Base-by-base conservation (phyloP, 2,329 filamentous ascomycete species). In the Botrytis fabae region DNA sequence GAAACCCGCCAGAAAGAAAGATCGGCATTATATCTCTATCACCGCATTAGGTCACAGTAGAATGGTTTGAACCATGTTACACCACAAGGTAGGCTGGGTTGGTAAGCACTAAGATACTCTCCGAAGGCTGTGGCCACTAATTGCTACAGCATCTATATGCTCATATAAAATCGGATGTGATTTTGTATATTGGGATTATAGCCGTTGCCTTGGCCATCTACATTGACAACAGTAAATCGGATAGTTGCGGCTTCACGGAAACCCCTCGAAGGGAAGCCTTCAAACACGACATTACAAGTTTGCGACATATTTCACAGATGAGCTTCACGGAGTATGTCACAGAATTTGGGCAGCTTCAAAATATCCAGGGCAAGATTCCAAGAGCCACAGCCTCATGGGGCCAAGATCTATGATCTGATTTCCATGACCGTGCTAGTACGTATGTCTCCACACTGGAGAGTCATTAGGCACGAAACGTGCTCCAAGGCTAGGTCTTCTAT, bases 21-120 rank as follows among this genome's bases (percentile, higher is more conserved):
- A 72, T 72, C 51, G 62, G 63, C 51, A 69, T 22, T 44, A 70
- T 70, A 54, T 70, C 40, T 46, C 28, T 32, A 68, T 72, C 61
- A 69, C 70, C 70, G 48, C 25, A 68, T 60, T 38, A 28, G 38
- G 63, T 60, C 70, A 71, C 70, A 42, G 61, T 60, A 32, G 18
- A 42, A 32, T 68, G 40, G 35, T 32, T 42, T 69, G 48, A 68
- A 54, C 64, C 46, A 68, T 48, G 48, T 69, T 32, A 69, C 65
- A 69, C 65, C 22, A 42, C 48, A 51, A 57, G 38, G 25, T 42
- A 68, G n/a, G 48, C 48, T 68, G 9, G 25, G 35, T 57, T 28
- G 35, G 35, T 42, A 40, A 25, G 18, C 32, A 40, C 64, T 22
- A 68, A 68, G n/a, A 68, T 42, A 32, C 40, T 25, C 9, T 57